Percentiles rank a stretch among this genome's conserved stretches.
Conservation (phyloP, 768 basidiomycete species). For the Kwoniella sp. region DNA sequence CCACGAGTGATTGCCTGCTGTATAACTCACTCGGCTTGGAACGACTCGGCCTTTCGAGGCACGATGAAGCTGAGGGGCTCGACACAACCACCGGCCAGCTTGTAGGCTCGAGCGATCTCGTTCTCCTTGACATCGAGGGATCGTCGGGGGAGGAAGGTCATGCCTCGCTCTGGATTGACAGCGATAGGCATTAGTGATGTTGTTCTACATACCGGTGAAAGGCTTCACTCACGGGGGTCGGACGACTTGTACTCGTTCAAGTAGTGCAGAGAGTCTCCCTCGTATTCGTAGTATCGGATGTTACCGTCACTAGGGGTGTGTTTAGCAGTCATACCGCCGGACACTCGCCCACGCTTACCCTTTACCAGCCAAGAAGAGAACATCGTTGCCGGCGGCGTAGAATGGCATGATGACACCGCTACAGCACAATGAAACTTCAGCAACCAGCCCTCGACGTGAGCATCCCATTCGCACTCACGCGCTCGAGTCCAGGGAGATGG, state of each 20-base stretch:
- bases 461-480: constrained; percentile 52
- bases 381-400: constrained; percentile 84
- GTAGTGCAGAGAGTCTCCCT: constrained; percentile 70
- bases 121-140: constrained; percentile 83
- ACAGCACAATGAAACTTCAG: constrained; percentile 14
- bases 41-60: constrained; percentile 85
- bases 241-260: constrained; percentile 76
- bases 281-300: constrained; percentile 84
- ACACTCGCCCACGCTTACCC: constrained; percentile 55
- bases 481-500: constrained; percentile 74
- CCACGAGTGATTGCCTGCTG: constrained; percentile 5
- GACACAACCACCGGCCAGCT: constrained; percentile 66
- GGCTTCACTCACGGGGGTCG: constrained; percentile 60
- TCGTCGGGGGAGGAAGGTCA: constrained; percentile 92
- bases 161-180: constrained; percentile 63
- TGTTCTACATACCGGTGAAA: neutral
- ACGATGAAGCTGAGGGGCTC: constrained; percentile 95
- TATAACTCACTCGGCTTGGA: constrained; percentile 70
- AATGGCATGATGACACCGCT: constrained; percentile 91
- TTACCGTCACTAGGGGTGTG: constrained; percentile 72
- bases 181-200: neutral
- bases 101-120: constrained; percentile 93
- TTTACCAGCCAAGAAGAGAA: constrained; percentile 86
- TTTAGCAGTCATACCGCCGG: neutral
- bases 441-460: neutral